A percentile compares a stretch with the other conserved stretches of the same genome.
Evolutionary conservation across 768 basidiomycete species (phyloP).

Genomic region (Hericium erinaceus): DNA sequence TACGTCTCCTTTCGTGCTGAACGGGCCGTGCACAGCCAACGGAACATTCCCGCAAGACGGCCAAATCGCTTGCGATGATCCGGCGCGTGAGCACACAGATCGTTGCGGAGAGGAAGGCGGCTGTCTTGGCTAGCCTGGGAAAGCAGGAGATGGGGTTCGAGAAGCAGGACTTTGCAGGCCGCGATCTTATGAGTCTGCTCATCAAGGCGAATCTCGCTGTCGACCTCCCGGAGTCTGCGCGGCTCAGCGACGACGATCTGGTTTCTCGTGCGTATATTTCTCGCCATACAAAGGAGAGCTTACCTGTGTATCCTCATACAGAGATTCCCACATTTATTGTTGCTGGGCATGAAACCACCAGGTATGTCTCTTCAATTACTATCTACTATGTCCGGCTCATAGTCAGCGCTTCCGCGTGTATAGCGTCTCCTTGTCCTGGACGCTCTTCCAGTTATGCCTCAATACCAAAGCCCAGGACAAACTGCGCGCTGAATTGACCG

Average conservation of each 20-base stretch:
- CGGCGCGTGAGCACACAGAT: not conserved
- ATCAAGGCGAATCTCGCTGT: slow-evolving; percentile 57
- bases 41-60: not conserved
- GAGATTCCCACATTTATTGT: slow-evolving; percentile 55
- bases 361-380: slow-evolving; percentile 20
- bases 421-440: slow-evolving; percentile 36
- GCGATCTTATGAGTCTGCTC: slow-evolving; percentile 53
- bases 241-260: slow-evolving; percentile 55
- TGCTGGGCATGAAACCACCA: slow-evolving; percentile 53
- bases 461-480: slow-evolving; percentile 40
- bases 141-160: slow-evolving; percentile 18
- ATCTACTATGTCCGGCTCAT: not conserved
- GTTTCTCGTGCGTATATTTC: slow-evolving; percentile 34
- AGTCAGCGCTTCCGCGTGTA: too few species aligned
- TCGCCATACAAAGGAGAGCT: not conserved
- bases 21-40: not conserved
- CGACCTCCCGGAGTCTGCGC: slow-evolving; percentile 45
- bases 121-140: slow-evolving; percentile 19
- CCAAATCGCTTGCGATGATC: not conserved
- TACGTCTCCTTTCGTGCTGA: not conserved
- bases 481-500: slow-evolving; percentile 49
- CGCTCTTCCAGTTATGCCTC: slow-evolving; percentile 44
- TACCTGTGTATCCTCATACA: slow-evolving; percentile 12
- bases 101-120: slow-evolving; percentile 21
- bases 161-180: slow-evolving; percentile 25